These are phyloP conservation scores for Cerrena zonata DNA, from an alignment of 1,284 basidiomycete genomes.

Conservation along the genomic window DNA sequence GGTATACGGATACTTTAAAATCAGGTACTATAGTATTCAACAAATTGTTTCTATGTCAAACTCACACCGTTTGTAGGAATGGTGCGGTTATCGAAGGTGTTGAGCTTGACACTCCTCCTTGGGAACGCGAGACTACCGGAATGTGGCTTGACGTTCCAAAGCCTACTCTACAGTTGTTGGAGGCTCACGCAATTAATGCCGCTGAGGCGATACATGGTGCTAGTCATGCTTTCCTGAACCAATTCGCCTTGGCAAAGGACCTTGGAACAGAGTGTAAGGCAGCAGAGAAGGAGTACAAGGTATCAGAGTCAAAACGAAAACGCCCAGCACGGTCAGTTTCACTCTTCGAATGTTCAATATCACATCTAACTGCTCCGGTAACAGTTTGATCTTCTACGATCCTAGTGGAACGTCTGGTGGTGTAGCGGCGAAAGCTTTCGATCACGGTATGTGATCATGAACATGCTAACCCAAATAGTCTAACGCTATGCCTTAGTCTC, in stretches of 20 bases:
- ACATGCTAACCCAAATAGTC: background rate
- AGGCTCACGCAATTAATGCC: slow-evolving; percentile 52
- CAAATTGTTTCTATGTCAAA: background rate
- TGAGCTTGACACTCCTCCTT: slow-evolving; percentile 75
- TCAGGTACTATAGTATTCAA: slow-evolving; percentile 38
- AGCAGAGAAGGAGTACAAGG: slow-evolving; percentile 71
- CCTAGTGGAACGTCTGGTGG: slow-evolving; percentile 65
- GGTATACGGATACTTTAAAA: slow-evolving; percentile 70
- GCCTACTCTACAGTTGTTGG: slow-evolving; percentile 47
- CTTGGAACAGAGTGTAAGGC: slow-evolving; percentile 85
- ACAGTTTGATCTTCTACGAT: slow-evolving; percentile 83
- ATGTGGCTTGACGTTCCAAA: slow-evolving; percentile 83
- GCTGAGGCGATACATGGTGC: slow-evolving; percentile 83
- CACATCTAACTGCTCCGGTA: too few relatives aligned
- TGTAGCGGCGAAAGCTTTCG: slow-evolving; percentile 76
- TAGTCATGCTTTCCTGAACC: slow-evolving; percentile 78
- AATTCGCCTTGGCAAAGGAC: slow-evolving; percentile 67
- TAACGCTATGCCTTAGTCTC: slow-evolving; percentile 36
- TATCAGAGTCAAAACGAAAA: slow-evolving; percentile 55
- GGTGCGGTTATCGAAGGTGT: slow-evolving; percentile 72
- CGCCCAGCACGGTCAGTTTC: slow-evolving; percentile 64
- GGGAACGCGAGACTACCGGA: slow-evolving; percentile 71
- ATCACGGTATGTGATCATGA: slow-evolving; percentile 51
- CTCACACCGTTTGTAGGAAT: slow-evolving; percentile 39
- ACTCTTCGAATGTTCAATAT: background rate